These are phyloP conservation scores for Ustilago curta DNA, from an alignment of 1,284 basidiomycete species.

Conservation along the genomic window DNA sequence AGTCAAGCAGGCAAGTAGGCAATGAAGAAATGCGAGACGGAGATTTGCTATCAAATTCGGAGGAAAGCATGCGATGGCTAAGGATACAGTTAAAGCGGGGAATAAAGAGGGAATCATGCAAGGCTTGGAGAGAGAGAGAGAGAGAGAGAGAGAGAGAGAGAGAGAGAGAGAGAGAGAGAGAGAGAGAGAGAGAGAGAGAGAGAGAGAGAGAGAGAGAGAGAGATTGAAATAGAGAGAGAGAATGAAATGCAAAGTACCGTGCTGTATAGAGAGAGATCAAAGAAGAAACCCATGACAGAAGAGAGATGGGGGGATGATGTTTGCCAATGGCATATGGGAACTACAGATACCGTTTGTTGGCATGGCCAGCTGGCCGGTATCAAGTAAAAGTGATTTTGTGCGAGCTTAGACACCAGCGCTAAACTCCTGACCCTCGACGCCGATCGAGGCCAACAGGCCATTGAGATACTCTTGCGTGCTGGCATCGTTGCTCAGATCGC, in stretches of 20 bases:
- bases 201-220: background rate
- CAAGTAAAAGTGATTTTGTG: background rate
- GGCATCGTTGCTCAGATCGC: slow-evolving; percentile 39
- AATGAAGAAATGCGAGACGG: background rate
- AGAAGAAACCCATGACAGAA: slow-evolving; percentile 4
- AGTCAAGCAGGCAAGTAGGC: background rate
- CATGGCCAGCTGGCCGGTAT: slow-evolving; percentile 5
- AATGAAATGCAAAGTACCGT: background rate
- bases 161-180: background rate
- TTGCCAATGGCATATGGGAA: slow-evolving; percentile 3
- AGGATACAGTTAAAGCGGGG: slow-evolving; percentile 24
- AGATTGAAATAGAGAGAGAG: slow-evolving; percentile 3
- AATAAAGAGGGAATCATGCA: background rate
- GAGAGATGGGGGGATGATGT: background rate
- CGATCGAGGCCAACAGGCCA: slow-evolving; percentile 49
- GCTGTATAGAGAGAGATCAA: background rate
- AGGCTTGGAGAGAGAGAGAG: background rate
- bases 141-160: background rate
- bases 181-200: background rate
- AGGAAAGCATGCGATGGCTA: slow-evolving; percentile 25
- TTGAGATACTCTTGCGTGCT: slow-evolving; percentile 49
- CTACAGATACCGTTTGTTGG: background rate
- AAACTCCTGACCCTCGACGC: slow-evolving; percentile 42
- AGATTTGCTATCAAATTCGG: background rate
- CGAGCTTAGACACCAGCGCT: slow-evolving; percentile 8